phyloP scores from a whole-genome alignment of 2,329 filamentous ascomycete genomes.

The Fusarium bulbicola region DNA sequence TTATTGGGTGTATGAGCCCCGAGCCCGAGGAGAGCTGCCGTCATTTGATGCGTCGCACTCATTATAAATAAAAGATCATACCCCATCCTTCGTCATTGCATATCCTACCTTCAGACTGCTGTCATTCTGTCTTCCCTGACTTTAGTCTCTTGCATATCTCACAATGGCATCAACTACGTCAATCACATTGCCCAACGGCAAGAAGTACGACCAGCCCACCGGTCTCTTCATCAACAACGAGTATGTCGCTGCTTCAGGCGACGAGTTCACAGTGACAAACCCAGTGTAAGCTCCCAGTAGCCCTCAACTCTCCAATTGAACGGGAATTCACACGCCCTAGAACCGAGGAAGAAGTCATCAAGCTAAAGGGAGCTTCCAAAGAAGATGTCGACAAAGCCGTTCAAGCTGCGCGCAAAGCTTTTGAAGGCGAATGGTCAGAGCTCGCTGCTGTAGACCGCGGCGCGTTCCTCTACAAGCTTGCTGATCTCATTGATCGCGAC shows the following conservation, averaged over 20 bases:
- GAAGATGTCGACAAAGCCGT: slow-evolving; percentile 37
- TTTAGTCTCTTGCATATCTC: neutral
- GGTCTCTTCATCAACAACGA: slow-evolving; percentile 44
- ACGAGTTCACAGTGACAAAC: slow-evolving; percentile 36
- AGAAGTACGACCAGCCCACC: slow-evolving; percentile 50
- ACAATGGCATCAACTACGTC: slow-evolving; percentile 28
- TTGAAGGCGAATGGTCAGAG: slow-evolving; percentile 39
- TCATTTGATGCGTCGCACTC: neutral
- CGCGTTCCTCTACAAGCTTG: slow-evolving; percentile 35
- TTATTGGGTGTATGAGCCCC: neutral
- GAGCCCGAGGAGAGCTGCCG: neutral
- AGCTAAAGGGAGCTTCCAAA: slow-evolving; percentile 32
- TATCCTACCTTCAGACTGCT: neutral
- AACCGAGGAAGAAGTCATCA: slow-evolving; percentile 37
- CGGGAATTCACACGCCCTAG: neutral
- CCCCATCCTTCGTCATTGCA: neutral
- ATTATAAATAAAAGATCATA: slow-evolving; percentile 23
- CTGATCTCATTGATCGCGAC: slow-evolving; percentile 36
- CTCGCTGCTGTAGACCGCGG: slow-evolving; percentile 35
- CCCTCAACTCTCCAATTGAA: no score
- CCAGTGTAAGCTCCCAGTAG: slow-evolving; percentile 17
- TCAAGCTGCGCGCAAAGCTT: slow-evolving; percentile 35
- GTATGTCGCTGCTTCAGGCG: slow-evolving; percentile 36
- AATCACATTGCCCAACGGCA: slow-evolving; percentile 41
- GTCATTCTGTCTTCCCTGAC: neutral